Conservation (phyloP, 192 early-diverging fungal species). For the Backusella tarrabulga region DNA sequence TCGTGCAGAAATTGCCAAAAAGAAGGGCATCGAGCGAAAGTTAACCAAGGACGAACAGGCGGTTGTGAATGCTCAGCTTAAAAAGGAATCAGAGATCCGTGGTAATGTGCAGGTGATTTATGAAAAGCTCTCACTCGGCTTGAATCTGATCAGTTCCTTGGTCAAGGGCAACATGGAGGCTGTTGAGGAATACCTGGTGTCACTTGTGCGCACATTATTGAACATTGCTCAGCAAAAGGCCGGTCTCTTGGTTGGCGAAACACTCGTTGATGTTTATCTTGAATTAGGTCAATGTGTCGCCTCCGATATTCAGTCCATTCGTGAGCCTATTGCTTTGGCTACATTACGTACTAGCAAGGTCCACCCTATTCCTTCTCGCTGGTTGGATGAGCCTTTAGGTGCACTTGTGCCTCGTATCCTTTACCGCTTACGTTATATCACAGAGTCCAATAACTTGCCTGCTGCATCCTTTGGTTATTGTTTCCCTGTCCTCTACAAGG, state of each 20-base stretch:
- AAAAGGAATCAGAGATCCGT: conserved; percentile 74
- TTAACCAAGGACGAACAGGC: conserved; percentile 76
- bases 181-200: conserved; percentile 56
- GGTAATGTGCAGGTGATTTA: conserved; percentile 54
- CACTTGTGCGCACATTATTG: conserved; percentile 53
- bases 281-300: conserved; percentile 43
- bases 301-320: conserved; percentile 41
- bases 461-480: conserved; percentile 65
- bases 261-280: conserved; percentile 59
- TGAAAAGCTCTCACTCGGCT: conserved; percentile 51
- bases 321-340: conserved; percentile 42
- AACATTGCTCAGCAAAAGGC: conserved; percentile 48
- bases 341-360: conserved; percentile 50
- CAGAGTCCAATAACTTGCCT: conserved; percentile 53
- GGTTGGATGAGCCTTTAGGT: conserved; percentile 47
- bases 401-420: conserved; percentile 60
- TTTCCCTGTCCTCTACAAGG: conserved; percentile 64
- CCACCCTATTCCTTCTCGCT: conserved; percentile 43
- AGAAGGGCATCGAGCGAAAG: conserved; percentile 55
- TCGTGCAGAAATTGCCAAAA: conserved; percentile 71
- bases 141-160: conserved; percentile 67
- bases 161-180: conserved; percentile 54
- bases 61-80: conserved; percentile 65
- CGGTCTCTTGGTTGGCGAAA: conserved; percentile 56
- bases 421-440: conserved; percentile 64